Conservation (phyloP, 805 yeast species). For the Komagataella kurtzmanii region DNA sequence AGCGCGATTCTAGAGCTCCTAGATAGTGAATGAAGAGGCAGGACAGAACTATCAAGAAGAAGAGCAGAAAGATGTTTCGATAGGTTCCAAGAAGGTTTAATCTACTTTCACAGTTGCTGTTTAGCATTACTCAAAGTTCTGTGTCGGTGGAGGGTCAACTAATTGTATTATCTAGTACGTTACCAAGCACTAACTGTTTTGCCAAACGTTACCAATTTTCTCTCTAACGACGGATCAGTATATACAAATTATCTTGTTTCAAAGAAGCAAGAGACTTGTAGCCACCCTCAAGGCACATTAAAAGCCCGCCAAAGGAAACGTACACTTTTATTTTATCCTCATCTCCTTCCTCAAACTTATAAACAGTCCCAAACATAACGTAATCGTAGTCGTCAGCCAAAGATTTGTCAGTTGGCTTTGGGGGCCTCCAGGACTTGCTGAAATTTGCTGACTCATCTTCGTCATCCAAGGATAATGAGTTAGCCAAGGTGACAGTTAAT, state of each 20-base stretch:
- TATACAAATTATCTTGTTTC: constrained; percentile 89
- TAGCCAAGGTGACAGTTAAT: constrained; percentile 76
- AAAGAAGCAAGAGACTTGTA: constrained; percentile 78
- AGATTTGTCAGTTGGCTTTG: constrained; percentile 70
- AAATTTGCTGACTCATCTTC: constrained; percentile 32
- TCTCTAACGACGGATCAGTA: constrained; percentile 57
- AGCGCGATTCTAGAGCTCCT: background rate
- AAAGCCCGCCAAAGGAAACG: constrained; percentile 90
- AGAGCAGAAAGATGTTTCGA: background rate
- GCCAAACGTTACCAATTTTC: background rate
- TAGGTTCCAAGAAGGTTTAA: background rate
- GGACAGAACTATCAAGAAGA: background rate
- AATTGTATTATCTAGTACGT: background rate
- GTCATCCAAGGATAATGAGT: constrained; percentile 43
- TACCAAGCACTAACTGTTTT: background rate
- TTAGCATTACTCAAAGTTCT: too few species aligned
- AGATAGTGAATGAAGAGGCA: background rate
- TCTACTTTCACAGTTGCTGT: too few species aligned
- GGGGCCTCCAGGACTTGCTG: constrained; percentile 67
- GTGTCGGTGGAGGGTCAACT: background rate
- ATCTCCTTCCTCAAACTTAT: constrained; percentile 84
- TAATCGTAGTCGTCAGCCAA: constrained; percentile 96
- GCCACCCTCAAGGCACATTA: constrained; percentile 89
- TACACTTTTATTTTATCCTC: constrained; percentile 64
- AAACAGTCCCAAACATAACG: constrained; percentile 96